Percentiles rank a stretch among this genome's conserved stretches.
Conservation (phyloP, 2,329 filamentous ascomycete species). For the Alternaria postmessia region DNA sequence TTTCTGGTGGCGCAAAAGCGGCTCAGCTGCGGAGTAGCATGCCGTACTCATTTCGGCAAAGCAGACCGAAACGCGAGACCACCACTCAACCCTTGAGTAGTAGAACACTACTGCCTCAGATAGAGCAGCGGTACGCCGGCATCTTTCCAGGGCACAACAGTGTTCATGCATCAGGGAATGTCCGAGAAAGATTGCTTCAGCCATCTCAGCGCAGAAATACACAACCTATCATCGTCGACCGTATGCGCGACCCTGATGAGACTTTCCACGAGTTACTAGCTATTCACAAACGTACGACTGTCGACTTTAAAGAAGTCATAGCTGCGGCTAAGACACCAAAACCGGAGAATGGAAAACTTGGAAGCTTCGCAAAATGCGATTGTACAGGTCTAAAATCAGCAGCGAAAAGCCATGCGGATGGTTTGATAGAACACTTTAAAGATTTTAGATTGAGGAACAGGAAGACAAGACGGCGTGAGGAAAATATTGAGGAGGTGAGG, state of each 20-base stretch:
- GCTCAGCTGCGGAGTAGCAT: background rate
- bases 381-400: background rate
- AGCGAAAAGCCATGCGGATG: background rate
- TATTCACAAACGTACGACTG: background rate
- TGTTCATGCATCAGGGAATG: background rate
- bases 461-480: background rate
- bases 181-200: background rate
- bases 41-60: background rate
- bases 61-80: background rate
- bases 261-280: background rate
- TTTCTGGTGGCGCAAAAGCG: background rate
- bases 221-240: background rate
- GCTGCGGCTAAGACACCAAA: background rate
- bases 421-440: background rate
- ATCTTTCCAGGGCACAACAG: background rate
- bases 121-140: background rate
- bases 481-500: background rate
- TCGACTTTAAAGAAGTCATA: background rate
- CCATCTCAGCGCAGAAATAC: background rate
- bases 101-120: background rate
- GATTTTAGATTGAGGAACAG: background rate
- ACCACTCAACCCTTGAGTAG: background rate
- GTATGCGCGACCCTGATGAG: background rate
- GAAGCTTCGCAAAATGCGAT: background rate
- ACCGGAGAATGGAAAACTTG: background rate